These are phyloP conservation scores for Teunomyces kruisii DNA, from an alignment of 805 yeast genomes.

Conservation along the genomic window DNA sequence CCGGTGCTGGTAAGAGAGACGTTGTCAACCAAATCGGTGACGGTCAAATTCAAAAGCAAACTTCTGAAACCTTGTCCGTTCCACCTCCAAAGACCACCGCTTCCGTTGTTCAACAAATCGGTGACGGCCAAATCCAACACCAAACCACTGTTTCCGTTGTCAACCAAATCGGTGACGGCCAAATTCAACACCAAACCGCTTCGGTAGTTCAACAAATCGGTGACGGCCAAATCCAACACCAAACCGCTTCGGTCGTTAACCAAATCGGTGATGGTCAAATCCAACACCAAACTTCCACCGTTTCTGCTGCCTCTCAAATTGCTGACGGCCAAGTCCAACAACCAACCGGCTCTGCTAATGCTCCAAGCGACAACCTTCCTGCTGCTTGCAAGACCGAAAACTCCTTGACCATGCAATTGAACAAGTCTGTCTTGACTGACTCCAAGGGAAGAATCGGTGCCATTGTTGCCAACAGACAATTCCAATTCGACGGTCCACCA, in stretches of 20 bases:
- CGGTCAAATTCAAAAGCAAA: constrained; percentile 57
- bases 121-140: constrained; percentile 50
- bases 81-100: constrained; percentile 31
- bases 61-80: constrained; percentile 42
- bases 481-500: constrained; percentile 78
- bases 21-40: constrained; percentile 40
- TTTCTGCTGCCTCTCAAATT: constrained; percentile 24
- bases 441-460: constrained; percentile 69
- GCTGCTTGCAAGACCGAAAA: constrained; percentile 21
- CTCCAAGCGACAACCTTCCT: constrained; percentile 8
- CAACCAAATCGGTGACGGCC: constrained; percentile 26
- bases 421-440: constrained; percentile 55
- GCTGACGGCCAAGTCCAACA: constrained; percentile 35
- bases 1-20: constrained; percentile 20
- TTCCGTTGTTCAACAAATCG: constrained; percentile 50
- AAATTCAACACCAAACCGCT: constrained; percentile 26
- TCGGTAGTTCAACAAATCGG: constrained; percentile 40
- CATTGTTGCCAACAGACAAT: constrained; percentile 79
- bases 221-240: constrained; percentile 49
- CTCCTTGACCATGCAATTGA: constrained; percentile 56
- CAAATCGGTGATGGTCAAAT: constrained; percentile 51
- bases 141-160: constrained; percentile 29
- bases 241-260: constrained; percentile 41
- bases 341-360: constrained; percentile 11
- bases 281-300: constrained; percentile 27